These are phyloP conservation scores for Trichoderma harzianum DNA, from an alignment of 2,329 filamentous ascomycete genomes.

Conservation along the genomic window DNA sequence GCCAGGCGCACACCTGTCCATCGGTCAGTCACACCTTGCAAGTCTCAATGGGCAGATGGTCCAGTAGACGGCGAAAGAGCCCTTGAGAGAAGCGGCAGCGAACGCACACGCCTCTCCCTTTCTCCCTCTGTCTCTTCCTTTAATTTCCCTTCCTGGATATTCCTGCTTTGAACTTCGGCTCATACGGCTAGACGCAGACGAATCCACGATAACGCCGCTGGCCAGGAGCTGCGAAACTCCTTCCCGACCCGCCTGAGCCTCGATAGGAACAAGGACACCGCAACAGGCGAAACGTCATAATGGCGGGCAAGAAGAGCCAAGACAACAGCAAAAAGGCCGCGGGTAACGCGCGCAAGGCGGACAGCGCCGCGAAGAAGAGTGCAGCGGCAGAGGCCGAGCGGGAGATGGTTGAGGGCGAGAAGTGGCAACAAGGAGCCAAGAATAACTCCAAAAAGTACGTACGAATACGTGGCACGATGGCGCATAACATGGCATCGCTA, in stretches of 20 bases:
- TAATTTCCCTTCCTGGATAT: conserved; percentile 8
- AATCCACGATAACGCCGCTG: neutral
- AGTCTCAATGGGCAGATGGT: neutral
- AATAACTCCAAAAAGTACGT: conserved; percentile 81
- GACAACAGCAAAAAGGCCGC: conserved; percentile 87
- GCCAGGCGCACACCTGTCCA: conserved; percentile 6
- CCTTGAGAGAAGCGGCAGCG: neutral
- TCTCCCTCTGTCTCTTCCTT: conserved; percentile 4
- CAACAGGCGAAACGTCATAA: conserved; percentile 33
- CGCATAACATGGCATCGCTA: neutral
- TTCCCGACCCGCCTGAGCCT: neutral
- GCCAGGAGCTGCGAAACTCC: neutral
- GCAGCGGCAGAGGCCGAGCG: conserved; percentile 66
- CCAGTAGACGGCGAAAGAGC: neutral
- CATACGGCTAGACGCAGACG: conserved; percentile 11
- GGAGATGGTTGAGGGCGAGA: conserved; percentile 63
- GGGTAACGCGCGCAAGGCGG: conserved; percentile 89
- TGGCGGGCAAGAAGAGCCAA: conserved; percentile 70
- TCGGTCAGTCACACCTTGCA: conserved; percentile 17
- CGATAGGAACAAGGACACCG: neutral
- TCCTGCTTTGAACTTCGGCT: neutral
- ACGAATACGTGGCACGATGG: conserved; percentile 23
- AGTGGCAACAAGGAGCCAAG: conserved; percentile 88
- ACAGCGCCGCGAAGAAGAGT: conserved; percentile 76
- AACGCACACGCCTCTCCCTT: conserved; percentile 9